Evolutionary conservation across 176 grass and related monocot genomes (phyloP).

Genomic region (Poa pratensis): DNA sequence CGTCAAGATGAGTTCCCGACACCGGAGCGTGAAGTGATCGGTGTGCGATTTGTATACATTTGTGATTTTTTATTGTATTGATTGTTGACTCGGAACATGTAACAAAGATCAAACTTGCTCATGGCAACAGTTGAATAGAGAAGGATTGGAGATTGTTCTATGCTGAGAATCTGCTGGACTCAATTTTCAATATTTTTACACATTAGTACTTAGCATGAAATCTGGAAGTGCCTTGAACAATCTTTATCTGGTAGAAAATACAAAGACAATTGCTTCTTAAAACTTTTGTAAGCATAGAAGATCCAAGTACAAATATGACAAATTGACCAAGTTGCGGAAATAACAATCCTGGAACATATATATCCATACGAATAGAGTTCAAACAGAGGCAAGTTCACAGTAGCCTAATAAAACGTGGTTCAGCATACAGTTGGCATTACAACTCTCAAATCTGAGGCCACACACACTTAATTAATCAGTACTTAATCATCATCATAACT

Average conservation of each 20-base stretch:
- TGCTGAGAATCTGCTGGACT: not conserved
- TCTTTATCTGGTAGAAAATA: no score
- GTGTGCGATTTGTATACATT: conserved; percentile 19
- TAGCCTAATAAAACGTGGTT: not conserved
- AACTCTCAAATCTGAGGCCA: no score
- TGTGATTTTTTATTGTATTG: conserved; percentile 24
- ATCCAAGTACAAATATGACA: not conserved
- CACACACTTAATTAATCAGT: not conserved
- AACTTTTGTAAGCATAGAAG: no score
- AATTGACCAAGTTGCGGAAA: not conserved
- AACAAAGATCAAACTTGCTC: not conserved
- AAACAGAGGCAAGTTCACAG: not conserved
- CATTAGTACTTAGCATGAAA: not conserved
- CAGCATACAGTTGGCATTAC: not conserved
- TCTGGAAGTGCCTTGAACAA: not conserved
- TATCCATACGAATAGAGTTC: not conserved
- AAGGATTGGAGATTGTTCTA: not conserved
- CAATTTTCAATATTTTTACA: not conserved
- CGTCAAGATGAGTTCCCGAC: not conserved
- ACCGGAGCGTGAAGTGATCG: conserved; percentile 12
- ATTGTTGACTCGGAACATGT: conserved; percentile 15
- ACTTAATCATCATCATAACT: not conserved
- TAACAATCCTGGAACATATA: not conserved
- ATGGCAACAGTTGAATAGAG: not conserved
- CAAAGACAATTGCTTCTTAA: no score